phyloP scores from a whole-genome alignment of 192 early-diverging fungal species.

The Coemansia biformis region DNA sequence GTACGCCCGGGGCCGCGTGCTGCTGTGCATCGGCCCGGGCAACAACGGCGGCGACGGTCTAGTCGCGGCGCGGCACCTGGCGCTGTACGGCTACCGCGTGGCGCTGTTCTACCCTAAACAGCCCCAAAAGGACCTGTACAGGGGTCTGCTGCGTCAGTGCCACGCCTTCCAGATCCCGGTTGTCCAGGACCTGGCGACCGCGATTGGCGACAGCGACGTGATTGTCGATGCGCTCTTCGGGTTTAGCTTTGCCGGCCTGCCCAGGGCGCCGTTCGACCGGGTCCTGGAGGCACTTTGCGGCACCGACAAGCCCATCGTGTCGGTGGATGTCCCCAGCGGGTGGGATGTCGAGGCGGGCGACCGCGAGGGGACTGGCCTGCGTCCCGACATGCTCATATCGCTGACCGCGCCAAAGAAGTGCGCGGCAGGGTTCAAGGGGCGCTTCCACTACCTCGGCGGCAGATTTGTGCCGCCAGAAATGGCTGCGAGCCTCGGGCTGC shows the following conservation, averaged over 20 bases:
- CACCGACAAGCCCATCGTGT: slow-evolving; percentile 51
- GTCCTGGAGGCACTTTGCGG: slow-evolving; percentile 7
- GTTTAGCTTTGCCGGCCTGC: slow-evolving; percentile 79
- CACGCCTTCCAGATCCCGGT: slow-evolving; percentile 61
- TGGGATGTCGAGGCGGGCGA: slow-evolving; percentile 90
- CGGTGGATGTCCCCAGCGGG: slow-evolving; percentile 90
- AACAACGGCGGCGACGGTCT: slow-evolving; percentile 98
- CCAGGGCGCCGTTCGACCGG: slow-evolving; percentile 67
- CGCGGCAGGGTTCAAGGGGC: slow-evolving; percentile 64
- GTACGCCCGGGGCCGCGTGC: slow-evolving; percentile 57
- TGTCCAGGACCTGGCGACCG: slow-evolving; percentile 35
- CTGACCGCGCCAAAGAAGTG: slow-evolving; percentile 88
- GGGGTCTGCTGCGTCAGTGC: slow-evolving; percentile 70
- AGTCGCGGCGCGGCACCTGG: slow-evolving; percentile 87
- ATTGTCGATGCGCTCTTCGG: slow-evolving; percentile 89
- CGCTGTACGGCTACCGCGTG: slow-evolving; percentile 83
- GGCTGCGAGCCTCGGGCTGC: slow-evolving; percentile 63
- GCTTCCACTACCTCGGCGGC: slow-evolving; percentile 79
- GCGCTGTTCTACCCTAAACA: slow-evolving; percentile 78
- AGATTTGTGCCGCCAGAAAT: slow-evolving; percentile 79
- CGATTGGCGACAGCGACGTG: slow-evolving; percentile 53
- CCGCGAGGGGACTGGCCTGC: slow-evolving; percentile 39
- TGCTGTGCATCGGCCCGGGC: slow-evolving; percentile 77
- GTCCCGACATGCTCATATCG: slow-evolving; percentile 83
- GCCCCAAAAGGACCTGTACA: slow-evolving; percentile 66